Base-by-base conservation (phyloP, 208 protist genomes). In the Leishmania tarentolae region DNA sequence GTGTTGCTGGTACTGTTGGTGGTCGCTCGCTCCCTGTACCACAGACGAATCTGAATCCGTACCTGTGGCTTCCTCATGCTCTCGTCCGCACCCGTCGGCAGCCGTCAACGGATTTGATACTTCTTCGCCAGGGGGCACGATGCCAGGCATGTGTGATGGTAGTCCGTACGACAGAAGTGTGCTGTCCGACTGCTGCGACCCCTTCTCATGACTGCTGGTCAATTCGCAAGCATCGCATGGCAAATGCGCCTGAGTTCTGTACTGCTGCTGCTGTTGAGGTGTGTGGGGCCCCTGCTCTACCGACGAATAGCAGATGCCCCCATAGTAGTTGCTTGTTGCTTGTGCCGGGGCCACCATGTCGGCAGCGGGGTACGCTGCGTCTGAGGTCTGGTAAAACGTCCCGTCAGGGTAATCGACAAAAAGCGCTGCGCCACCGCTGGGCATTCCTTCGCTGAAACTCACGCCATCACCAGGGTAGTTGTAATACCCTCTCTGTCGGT, bases 321-420 rank as follows among this genome's bases (percentile, higher is more conserved):
- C 61, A 50, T 83, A 83, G 79, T 78, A 83, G 79, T 63, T 77
- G 11, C 72, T 56, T 61, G 79, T 78, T 61, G 73, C 79, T 50
- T 65, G 79, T 1, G 73, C 57, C 31, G 61, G 79, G 17, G 50
- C 73, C 17, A 76, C 19, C 71, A 77, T 63, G 37, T 21, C 44
- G 35, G 78, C 59, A n/a, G 65, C 69, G 40, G 79, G 77, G n/a
- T 57, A 46, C 3, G 71, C 42, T 37, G 42, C 31, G 46, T 78
- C 79, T 15, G 42, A 72, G 79, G 79, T 74, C 37, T 56, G 73
- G 11, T 78, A 46, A n/a, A 68, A 83, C 21, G 13, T 78, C 35
- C 59, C 59, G 50, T 78, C 63, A 15, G 76, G n/a, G 28, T 79
- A 56, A 9, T 65, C 74, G 40, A 56, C 24, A 44, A 47, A 74